Evolutionary conservation across 257 asterid genomes (phyloP).

Genomic region (Cynanchum wilfordii): DNA sequence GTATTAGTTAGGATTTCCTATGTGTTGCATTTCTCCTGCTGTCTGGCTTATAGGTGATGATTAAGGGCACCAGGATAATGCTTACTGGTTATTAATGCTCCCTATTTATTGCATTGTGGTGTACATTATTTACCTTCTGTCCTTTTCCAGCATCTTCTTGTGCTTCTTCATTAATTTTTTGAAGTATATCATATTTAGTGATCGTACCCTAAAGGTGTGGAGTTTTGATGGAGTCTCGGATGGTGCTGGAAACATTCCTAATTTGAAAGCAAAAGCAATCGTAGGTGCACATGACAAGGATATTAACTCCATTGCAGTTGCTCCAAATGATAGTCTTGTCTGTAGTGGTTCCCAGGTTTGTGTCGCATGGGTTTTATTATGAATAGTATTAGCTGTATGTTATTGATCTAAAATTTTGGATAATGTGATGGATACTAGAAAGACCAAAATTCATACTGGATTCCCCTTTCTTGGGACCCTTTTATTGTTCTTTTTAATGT

Average conservation of each 20-base stretch:
- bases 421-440: background rate
- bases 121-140: background rate
- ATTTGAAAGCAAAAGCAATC: conserved; percentile 76
- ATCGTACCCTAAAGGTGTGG: conserved; percentile 90
- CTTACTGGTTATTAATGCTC: background rate
- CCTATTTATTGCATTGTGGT: background rate
- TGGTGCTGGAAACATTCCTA: conserved; percentile 37
- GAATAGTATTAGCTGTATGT: no score
- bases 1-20: background rate
- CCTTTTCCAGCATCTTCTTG: background rate
- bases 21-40: background rate
- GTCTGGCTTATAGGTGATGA: background rate
- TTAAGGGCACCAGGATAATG: background rate
- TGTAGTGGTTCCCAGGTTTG: conserved; percentile 98
- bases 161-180: conserved; percentile 3
- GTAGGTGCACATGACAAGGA: conserved; percentile 98
- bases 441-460: background rate
- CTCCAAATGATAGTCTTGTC: conserved; percentile 92
- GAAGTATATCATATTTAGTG: conserved; percentile 44
- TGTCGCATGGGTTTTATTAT: background rate
- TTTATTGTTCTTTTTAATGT: background rate
- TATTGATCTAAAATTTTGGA: background rate
- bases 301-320: conserved; percentile 79
- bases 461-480: background rate
- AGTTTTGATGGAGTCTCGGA: conserved; percentile 59